These are phyloP conservation scores for Chenopodium suecicum DNA, from an alignment of 148 eudicot genomes.

Conservation along the genomic window DNA sequence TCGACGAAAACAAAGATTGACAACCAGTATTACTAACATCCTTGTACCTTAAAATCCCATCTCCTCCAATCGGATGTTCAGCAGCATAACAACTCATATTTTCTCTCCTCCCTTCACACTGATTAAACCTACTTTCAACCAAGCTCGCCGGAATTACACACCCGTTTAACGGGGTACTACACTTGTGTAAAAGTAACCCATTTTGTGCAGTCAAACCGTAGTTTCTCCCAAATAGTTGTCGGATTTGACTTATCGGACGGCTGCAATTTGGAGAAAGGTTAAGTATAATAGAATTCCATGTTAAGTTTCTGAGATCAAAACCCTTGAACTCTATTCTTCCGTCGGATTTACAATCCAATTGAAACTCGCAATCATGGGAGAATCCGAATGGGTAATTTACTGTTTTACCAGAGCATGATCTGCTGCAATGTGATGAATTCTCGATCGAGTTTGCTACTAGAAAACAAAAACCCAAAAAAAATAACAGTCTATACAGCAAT, in stretches of 20 bases:
- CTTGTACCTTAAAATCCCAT: constrained; percentile 26
- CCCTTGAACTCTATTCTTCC: constrained; percentile 31
- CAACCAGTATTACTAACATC: constrained; percentile 33
- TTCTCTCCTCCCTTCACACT: constrained; percentile 25
- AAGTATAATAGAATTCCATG: constrained; percentile 38
- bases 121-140: constrained; percentile 26
- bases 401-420: constrained; percentile 30
- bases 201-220: constrained; percentile 50
- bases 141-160: constrained; percentile 41
- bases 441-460: background rate
- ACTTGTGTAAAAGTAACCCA: constrained; percentile 45
- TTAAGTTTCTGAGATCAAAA: constrained; percentile 38
- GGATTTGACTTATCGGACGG: constrained; percentile 34
- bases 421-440: constrained; percentile 28
- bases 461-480: constrained; percentile 1
- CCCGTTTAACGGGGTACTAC: constrained; percentile 24
- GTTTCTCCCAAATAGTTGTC: constrained; percentile 24
- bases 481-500: background rate
- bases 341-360: constrained; percentile 34
- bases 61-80: background rate
- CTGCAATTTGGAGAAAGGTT: constrained; percentile 47
- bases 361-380: constrained; percentile 48
- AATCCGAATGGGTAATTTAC: constrained; percentile 75
- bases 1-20: constrained; percentile 44
- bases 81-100: constrained; percentile 47